phyloP scores from a whole-genome alignment of 2,329 filamentous ascomycete genomes.

The Epichloe bromicola region DNA sequence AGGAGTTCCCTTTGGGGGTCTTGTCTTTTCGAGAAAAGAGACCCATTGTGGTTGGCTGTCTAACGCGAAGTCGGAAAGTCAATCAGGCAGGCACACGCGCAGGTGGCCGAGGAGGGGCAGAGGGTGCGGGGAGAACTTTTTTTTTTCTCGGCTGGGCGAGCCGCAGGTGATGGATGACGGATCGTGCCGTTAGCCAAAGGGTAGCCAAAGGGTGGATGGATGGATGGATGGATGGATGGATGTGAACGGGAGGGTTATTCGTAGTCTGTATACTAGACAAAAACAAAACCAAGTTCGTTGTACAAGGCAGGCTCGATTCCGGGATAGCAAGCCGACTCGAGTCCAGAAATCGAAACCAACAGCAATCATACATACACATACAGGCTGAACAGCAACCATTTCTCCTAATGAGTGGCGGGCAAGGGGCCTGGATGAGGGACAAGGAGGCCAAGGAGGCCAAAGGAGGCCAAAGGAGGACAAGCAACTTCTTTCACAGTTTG shows the following conservation, averaged over 20 bases:
- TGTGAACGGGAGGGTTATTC: too few relatives aligned
- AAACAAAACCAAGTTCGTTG: neutral
- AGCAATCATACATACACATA: neutral
- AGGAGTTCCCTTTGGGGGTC: constrained; percentile 28
- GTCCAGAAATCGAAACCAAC: neutral
- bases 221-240: too few relatives aligned
- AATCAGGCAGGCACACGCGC: constrained; percentile 8
- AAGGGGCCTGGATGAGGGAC: neutral
- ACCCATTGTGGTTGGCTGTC: constrained; percentile 29
- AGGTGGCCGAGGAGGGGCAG: constrained; percentile 5
- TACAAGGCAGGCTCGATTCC: neutral
- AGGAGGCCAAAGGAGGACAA: too few relatives aligned
- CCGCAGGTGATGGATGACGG: constrained; percentile 6
- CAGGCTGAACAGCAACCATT: neutral
- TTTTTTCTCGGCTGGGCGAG: constrained; percentile 1
- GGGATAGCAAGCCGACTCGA: neutral
- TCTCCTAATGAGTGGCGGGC: constrained; percentile 4
- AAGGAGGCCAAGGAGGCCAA: too few relatives aligned
- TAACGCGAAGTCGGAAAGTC: constrained; percentile 3
- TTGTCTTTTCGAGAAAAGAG: constrained; percentile 44
- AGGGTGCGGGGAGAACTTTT: constrained; percentile 10
- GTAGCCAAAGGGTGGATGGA: too few relatives aligned
- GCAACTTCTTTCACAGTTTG: neutral
- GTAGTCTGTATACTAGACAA: too few relatives aligned
- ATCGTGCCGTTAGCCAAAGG: neutral